These are phyloP conservation scores for Phytophthora pisi DNA, from an alignment of 352 stramenopile species.

Conservation along the genomic window DNA sequence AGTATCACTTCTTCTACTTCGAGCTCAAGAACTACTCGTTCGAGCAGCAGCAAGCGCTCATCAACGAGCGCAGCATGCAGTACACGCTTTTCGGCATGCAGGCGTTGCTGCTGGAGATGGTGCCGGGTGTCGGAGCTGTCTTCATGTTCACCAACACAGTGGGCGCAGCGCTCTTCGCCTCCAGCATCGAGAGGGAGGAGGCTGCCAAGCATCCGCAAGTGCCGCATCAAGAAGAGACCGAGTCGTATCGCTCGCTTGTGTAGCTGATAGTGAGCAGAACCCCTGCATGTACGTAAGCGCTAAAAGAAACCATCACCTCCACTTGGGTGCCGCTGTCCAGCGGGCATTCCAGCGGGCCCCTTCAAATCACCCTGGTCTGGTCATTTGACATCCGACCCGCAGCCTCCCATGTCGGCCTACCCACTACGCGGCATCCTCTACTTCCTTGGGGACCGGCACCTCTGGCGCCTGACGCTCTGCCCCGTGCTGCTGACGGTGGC, in stretches of 20 bases:
- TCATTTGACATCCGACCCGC: slow-evolving; percentile 8
- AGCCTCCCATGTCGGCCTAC: slow-evolving; percentile 47
- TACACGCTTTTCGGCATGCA: slow-evolving; percentile 65
- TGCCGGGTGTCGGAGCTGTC: slow-evolving; percentile 51
- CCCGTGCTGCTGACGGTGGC: slow-evolving; percentile 58
- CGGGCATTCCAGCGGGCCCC: neutral
- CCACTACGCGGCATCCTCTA: slow-evolving; percentile 45
- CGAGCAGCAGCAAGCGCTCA: slow-evolving; percentile 50
- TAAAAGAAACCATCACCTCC: slow-evolving; percentile 5
- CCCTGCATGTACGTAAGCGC: slow-evolving; percentile 2
- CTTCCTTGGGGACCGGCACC: slow-evolving; percentile 48
- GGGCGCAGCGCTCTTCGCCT: slow-evolving; percentile 59
- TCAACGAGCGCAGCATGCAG: slow-evolving; percentile 45
- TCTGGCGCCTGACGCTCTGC: slow-evolving; percentile 52
- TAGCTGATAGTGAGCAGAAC: neutral
- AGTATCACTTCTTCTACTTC: slow-evolving; percentile 72
- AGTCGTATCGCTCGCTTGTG: slow-evolving; percentile 24
- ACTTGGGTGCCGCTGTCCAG: neutral
- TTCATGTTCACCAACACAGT: slow-evolving; percentile 72
- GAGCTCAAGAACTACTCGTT: slow-evolving; percentile 57
- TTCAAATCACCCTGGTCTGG: slow-evolving; percentile 5
- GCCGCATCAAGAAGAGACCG: slow-evolving; percentile 17
- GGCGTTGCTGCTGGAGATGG: slow-evolving; percentile 60
- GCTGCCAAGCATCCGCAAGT: slow-evolving; percentile 19
- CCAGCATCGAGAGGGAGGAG: slow-evolving; percentile 54